A percentile compares a stretch with the other conserved stretches of the same genome.
Evolutionary conservation across 1,284 basidiomycete genomes (phyloP).

Genomic region (Ceratobasidium sp.): DNA sequence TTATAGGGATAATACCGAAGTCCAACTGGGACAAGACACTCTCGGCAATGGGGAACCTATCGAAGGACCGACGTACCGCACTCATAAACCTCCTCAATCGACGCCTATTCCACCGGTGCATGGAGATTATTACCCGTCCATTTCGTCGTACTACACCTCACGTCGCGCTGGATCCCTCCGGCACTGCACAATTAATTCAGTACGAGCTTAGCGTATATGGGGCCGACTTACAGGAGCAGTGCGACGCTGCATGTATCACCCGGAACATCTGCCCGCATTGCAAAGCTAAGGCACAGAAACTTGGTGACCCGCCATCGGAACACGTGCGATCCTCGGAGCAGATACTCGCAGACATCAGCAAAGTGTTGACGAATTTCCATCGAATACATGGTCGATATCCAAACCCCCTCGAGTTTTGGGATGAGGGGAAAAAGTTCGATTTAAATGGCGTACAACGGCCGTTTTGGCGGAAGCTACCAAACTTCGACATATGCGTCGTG

Average conservation of each 20-base stretch:
- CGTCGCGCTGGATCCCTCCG: not conserved
- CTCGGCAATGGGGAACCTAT: not conserved
- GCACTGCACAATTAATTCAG: not conserved
- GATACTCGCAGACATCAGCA: not conserved
- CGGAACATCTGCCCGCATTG: not conserved
- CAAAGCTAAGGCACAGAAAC: not conserved
- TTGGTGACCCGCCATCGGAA: not conserved
- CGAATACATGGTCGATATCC: not conserved
- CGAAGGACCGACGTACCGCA: not conserved
- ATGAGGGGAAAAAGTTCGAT: not conserved
- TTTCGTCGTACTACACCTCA: not conserved
- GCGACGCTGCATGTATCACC: not conserved
- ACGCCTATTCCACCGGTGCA: constrained; percentile 15
- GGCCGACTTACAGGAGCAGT: constrained; percentile 17
- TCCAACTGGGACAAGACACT: not conserved
- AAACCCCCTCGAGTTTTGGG: not conserved
- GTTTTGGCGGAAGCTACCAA: constrained; percentile 5
- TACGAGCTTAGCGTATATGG: not conserved
- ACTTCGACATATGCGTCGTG: constrained; percentile 4
- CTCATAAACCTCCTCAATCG: not conserved
- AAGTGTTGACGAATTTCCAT: not conserved
- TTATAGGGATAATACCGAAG: not conserved
- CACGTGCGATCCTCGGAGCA: constrained; percentile 17
- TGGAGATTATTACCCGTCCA: not conserved
- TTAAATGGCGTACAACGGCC: constrained; percentile 34